A percentile compares a stretch with the other conserved stretches of the same genome.
These are phyloP conservation scores for Funneliformis mosseae DNA, from an alignment of 192 early-diverging fungal genomes.

Conservation along the genomic window DNA sequence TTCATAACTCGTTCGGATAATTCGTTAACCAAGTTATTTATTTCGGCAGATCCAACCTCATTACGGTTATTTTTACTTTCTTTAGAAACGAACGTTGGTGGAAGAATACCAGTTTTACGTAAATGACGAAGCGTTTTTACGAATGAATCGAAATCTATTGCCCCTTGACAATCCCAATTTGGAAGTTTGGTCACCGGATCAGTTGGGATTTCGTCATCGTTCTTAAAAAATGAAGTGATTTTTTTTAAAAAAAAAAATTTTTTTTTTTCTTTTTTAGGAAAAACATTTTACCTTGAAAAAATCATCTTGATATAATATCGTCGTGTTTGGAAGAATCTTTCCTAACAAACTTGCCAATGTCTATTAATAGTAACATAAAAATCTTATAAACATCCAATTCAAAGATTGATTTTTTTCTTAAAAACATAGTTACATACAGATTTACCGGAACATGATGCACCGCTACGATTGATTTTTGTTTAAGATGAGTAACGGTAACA, in stretches of 20 bases:
- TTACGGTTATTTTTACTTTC: conserved; percentile 46
- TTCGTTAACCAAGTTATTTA: background rate
- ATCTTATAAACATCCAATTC: background rate
- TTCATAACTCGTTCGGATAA: background rate
- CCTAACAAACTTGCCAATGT: conserved; percentile 60
- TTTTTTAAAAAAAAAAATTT: background rate
- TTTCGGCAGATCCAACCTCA: background rate
- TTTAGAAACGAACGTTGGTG: conserved; percentile 41
- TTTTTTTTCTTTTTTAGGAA: background rate
- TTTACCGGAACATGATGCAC: conserved; percentile 75
- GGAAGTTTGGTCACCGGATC: conserved; percentile 54
- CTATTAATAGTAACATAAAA: conserved; percentile 27
- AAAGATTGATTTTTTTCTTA: background rate
- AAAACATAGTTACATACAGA: conserved; percentile 45
- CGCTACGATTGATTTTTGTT: conserved; percentile 41
- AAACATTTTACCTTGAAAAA: conserved; percentile 58
- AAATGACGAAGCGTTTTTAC: conserved; percentile 37
- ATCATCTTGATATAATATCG: conserved; percentile 74
- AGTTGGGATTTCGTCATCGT: conserved; percentile 66
- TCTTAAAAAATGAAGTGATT: conserved; percentile 27
- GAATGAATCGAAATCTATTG: conserved; percentile 58
- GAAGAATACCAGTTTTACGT: conserved; percentile 43
- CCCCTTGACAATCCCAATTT: conserved; percentile 82
- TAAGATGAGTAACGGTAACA: too few relatives aligned
- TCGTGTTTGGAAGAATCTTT: conserved; percentile 59